Base-by-base conservation (phyloP, 1,284 basidiomycete genomes). In the Pseudozyma hubeiensis region DNA sequence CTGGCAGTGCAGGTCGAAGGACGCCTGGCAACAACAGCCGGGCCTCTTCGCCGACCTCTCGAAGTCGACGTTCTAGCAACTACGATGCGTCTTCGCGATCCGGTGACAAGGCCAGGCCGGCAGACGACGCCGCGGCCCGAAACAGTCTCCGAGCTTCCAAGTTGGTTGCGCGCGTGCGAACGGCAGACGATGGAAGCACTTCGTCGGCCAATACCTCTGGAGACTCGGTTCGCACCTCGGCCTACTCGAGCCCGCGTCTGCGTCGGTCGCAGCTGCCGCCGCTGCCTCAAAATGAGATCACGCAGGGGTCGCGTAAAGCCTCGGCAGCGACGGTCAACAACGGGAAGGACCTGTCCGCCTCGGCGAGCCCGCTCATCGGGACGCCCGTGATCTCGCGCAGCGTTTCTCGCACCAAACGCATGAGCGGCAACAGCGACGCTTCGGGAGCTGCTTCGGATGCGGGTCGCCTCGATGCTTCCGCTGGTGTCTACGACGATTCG, bases 201-300 rank as follows among this genome's bases (percentile, higher is more conserved):
- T 51, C 61, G 7, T 31, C 61, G 14, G 16, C 50, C 37, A 54
- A 50, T 41, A 53, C 33, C 7, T 50, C 54, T 35, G 44, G 40
- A 17, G 66, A 73, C 10, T 37, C 59, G 5, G 56, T 44, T 7
- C 64, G 64, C 37, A 55, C 61, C 17, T 57, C 75, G 7, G 19
- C 57, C 41, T 77, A 75, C 29, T 56, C 77, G 11, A 79, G 77
- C 34, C 79, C 79, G 14, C 58, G 77, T 5, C 16, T 64, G 31
- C 68, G 74, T n/a, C 64, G 76, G 10, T 70, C 77, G 24, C 71
- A 71, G 44, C 50, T 80, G 30, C 79, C 79, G 5, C 79, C 79
- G 0, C 37, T 80, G 46, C 79, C 79, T 24, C 73, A 71, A 34
- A 71, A 65, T 24, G 73, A 68, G 45, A 59, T 76, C 53, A 70